Base-by-base conservation (phyloP, 768 basidiomycete species). In the Tylopilus subfusipes region DNA sequence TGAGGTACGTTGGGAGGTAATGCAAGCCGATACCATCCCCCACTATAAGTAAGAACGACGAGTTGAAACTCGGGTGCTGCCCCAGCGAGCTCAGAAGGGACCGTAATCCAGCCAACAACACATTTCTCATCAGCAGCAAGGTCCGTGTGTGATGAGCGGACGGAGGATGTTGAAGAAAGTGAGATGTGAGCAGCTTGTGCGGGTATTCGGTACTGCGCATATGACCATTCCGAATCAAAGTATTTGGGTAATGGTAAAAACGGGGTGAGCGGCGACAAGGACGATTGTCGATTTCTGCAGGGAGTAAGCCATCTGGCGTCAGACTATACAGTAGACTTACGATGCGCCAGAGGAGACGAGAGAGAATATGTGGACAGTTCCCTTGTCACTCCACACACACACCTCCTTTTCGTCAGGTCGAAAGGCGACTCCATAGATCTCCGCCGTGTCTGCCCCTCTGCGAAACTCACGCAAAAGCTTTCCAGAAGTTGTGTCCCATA, bases 151-250 rank as follows among this genome's bases (percentile, higher is more conserved):
- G 84, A 75, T 3, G 85, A 76, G 55, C 79, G 79, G 47, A 74
- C 70, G 12, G 80, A 68, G 2, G 84, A 78, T n/a, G 83, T 79
- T 3, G 88, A 81, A 13, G 86, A 83, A 31, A 93, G 72, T 12
- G 89, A 86, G 44, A 93, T 86, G 58, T 94, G 91, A 9, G 92
- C 77, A 2, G 87, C 86, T 61, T 92, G 90, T 3, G 87, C 75
- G 3, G 93, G 93, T 65, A 97, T 89, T 40, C 90, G 82, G 68
- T 90, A 97, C 60, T 91, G 88, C 14, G 93, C 91, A 65, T 96
- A 94, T 0, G 93, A 95, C 94, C 93, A 96, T 69, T 94, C 88
- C n/a, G 92, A 94, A 64, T 86, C 85, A 66, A 97, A 94, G 68
- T 96, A 96, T 57, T 88, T 90, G 18, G 93, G 93, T 31, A 92